phyloP scores from a whole-genome alignment of 2,329 filamentous ascomycete species.

The Apiospora arundinis region DNA sequence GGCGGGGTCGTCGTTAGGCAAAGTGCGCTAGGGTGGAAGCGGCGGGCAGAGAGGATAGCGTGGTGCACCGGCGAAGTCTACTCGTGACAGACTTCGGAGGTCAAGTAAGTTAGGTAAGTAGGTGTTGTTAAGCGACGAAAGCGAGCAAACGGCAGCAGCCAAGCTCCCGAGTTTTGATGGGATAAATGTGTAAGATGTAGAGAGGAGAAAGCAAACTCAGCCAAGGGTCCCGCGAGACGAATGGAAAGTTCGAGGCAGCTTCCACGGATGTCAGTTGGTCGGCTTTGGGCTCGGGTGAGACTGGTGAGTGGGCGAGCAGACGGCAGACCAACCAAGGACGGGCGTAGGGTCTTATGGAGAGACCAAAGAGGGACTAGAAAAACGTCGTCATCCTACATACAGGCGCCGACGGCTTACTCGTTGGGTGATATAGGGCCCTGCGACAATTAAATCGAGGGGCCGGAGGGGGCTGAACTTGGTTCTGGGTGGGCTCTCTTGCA shows the following conservation, averaged over 20 bases:
- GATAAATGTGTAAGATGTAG: background rate
- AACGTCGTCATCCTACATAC: constrained; percentile 18
- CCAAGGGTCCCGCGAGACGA: constrained; percentile 1
- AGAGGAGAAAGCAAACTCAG: background rate
- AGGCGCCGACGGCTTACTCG: constrained; percentile 1
- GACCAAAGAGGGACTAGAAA: background rate
- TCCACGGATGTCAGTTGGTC: constrained; percentile 16
- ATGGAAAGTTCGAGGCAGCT: constrained; percentile 19
- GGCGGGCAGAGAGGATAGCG: constrained; percentile 7
- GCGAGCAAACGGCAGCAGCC: background rate
- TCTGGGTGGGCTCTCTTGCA: background rate
- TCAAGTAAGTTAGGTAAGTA: background rate
- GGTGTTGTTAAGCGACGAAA: background rate
- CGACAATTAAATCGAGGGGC: constrained; percentile 12
- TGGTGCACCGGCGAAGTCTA: constrained; percentile 3
- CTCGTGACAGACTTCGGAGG: background rate
- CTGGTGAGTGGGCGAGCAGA: background rate
- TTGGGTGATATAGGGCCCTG: constrained; percentile 16
- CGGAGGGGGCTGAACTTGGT: constrained; percentile 18
- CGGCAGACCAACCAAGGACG: constrained; percentile 3
- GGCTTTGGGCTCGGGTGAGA: constrained; percentile 12
- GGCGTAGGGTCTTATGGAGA: constrained; percentile 13
- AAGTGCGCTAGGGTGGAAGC: background rate
- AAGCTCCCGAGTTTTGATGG: background rate
- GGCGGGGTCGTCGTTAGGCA: constrained; percentile 3